Evolutionary conservation across 805 yeast genomes (phyloP), one percentile per base, ranked within the genome.

Genomic region (Hanseniaspora singularis): DNA sequence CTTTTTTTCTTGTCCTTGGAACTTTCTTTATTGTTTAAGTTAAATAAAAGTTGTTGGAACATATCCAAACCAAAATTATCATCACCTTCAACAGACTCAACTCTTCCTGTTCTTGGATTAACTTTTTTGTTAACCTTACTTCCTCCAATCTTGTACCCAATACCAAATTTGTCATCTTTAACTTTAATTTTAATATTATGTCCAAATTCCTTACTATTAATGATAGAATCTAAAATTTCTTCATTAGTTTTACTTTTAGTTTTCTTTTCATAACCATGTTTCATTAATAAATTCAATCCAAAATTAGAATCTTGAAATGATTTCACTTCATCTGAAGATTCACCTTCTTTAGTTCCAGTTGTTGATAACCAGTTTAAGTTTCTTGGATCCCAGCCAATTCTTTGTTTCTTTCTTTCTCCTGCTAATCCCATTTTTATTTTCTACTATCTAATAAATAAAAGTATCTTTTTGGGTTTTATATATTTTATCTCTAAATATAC

Each of bases 301-400:
- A 44, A 44, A 22, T 27, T 44, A 15, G 48, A 44, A 16, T 44
- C 48, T 37, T 44, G 37, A 14, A 44, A 44, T n/a, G 48, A 20
- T 31, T 43, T 43, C 5, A 9, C 19, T 15, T 36, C 19, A 4
- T 24, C 20, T 23, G 20, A 14, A 14, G 16, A 18, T 8, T 34
- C 22, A 10, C 19, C n/a, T 8, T 9, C 30, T 23, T 23, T 18
- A 15, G 12, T 5, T 4, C 8, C 14, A 23, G 39, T 5, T 23
- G 39, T 6, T 18, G 48, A 26, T 33, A 44, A 28, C 98, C 98
- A 89, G 51, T 77, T 74, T 1, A 96, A 88, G 58, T 89, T 89
- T 58, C 97, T 70, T 15, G 98, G 98, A 65, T 89, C 98, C 31
- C 72, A 64, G 10, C 97, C 96, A 60, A 88, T 81, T 57, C 92